Conservation (phyloP, 2,329 filamentous ascomycete genomes). For the Botrytis porri region DNA sequence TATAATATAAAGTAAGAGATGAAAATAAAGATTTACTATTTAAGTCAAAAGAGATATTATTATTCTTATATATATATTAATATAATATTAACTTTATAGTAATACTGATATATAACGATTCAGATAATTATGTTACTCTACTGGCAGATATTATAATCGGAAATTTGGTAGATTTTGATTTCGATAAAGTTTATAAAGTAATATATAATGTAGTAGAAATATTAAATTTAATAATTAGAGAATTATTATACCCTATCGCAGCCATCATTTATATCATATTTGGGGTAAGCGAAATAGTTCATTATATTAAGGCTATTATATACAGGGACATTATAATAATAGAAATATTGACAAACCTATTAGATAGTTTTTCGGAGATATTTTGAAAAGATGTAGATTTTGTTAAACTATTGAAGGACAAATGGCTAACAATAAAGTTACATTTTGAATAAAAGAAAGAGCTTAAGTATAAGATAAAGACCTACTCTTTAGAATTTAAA, state of each 20-base stretch:
- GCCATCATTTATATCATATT: too few relatives aligned
- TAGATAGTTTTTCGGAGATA: background rate
- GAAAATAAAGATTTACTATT: too few relatives aligned
- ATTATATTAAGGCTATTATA: background rate
- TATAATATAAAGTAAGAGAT: too few relatives aligned
- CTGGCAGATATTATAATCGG: too few relatives aligned
- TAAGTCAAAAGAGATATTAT: too few relatives aligned
- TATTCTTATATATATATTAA: too few relatives aligned
- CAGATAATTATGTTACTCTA: too few relatives aligned
- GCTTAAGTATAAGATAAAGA: background rate
- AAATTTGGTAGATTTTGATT: too few relatives aligned
- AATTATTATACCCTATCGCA: background rate
- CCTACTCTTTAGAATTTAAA: background rate
- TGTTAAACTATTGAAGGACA: background rate
- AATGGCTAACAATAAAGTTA: background rate
- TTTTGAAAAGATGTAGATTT: background rate
- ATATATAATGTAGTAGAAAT: background rate
- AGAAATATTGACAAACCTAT: background rate
- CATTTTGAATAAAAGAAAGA: background rate
- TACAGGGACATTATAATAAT: background rate
- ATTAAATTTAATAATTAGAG: background rate
- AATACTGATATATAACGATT: too few relatives aligned
- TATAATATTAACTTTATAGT: too few relatives aligned
- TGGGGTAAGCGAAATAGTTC: background rate
- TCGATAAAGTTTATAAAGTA: too few relatives aligned